Evolutionary conservation across 2,329 filamentous ascomycete species (phyloP).

Genomic region (Scedosporium aurantiacum): DNA sequence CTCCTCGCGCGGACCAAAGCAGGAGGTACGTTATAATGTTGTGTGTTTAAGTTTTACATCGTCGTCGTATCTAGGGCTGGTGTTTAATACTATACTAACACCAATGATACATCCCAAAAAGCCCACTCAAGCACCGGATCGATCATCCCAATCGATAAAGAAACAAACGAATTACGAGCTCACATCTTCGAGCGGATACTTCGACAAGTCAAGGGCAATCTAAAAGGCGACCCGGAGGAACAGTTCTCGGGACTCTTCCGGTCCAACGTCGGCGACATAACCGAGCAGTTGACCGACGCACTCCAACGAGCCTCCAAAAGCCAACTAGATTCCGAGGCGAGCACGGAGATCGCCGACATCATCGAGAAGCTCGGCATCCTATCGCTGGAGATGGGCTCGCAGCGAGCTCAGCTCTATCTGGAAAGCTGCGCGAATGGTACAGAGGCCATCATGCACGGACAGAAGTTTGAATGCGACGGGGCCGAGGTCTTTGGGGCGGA

Average conservation of each 20-base stretch:
- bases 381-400: conserved; percentile 7
- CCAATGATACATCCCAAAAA: not conserved
- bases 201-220: not conserved
- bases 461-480: not conserved
- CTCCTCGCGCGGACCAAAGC: not conserved
- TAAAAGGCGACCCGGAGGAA: not conserved
- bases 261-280: not conserved
- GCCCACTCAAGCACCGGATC: not conserved
- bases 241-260: not conserved
- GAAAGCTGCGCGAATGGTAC: conserved; percentile 1
- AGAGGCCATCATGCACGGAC: not conserved
- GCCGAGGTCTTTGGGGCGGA: not conserved
- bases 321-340: not conserved
- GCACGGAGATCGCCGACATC: not conserved
- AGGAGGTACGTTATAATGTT: not conserved
- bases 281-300: not conserved
- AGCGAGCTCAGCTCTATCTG: conserved; percentile 5
- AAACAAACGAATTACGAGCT: conserved; percentile 2
- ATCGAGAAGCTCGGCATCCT: not conserved
- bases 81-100: no score
- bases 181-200: conserved; percentile 6
- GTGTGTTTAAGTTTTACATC: no score
- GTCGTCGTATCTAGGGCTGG: no score
- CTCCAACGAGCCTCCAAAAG: not conserved
- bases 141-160: conserved; percentile 4